phyloP scores from a whole-genome alignment of 768 basidiomycete species.

The Cytidiella melzeri region DNA sequence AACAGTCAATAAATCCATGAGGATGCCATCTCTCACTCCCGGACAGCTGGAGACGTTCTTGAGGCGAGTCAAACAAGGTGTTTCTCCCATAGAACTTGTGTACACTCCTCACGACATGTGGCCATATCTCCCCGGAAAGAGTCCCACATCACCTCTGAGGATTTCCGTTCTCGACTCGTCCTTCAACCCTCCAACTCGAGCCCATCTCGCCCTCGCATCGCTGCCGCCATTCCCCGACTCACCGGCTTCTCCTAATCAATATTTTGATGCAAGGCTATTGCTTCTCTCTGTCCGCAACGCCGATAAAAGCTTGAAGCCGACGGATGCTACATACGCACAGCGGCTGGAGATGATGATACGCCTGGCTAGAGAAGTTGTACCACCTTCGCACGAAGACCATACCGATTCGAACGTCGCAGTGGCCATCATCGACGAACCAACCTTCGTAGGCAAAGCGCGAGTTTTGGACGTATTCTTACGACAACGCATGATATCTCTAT shows the following conservation, averaged over 20 bases:
- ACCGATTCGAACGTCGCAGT: conserved; percentile 54
- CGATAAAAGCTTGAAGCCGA: conserved; percentile 67
- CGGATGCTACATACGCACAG: conserved; percentile 71
- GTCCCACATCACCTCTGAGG: conserved; percentile 27
- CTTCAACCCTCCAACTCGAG: conserved; percentile 87
- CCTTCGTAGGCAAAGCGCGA: conserved; percentile 77
- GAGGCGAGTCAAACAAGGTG: conserved; percentile 37
- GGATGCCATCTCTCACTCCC: conserved; percentile 9
- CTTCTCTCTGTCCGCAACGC: conserved; percentile 82
- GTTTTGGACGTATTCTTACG: conserved; percentile 48
- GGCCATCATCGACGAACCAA: conserved; percentile 81
- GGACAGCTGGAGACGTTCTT: conserved; percentile 12
- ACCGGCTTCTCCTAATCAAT: conserved; percentile 13
- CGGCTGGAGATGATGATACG: conserved; percentile 83
- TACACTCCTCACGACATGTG: conserved; percentile 55
- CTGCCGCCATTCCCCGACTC: conserved; percentile 19
- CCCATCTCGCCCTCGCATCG: conserved; percentile 74
- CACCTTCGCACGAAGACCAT: not conserved
- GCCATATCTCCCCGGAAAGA: conserved; percentile 42
- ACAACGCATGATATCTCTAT: conserved; percentile 25
- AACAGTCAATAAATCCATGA: not conserved
- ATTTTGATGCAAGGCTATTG: conserved; percentile 71
- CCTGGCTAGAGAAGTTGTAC: conserved; percentile 45
- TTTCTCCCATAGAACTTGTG: conserved; percentile 50
- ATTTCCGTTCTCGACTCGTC: conserved; percentile 85